These are phyloP conservation scores for Gossypium australe DNA, from an alignment of 345 rosid species.

Conservation along the genomic window DNA sequence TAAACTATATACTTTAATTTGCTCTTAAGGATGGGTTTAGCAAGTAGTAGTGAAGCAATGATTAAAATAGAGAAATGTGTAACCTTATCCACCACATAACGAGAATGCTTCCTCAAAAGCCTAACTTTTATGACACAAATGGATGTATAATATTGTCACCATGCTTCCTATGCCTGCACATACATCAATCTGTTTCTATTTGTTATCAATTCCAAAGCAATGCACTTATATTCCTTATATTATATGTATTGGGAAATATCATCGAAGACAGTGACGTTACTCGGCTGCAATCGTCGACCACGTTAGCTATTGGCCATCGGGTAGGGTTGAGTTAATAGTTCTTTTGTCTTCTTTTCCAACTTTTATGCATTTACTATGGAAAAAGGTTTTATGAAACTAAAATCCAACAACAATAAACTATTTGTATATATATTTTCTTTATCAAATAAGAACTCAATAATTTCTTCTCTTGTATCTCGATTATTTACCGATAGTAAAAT, in stretches of 20 bases:
- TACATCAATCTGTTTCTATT: neutral
- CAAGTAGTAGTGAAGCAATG: neutral
- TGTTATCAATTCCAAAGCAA: neutral
- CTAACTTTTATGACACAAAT: neutral
- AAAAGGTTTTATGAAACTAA: too few relatives aligned
- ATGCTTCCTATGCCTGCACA: neutral
- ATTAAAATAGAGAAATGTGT: neutral
- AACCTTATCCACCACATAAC: neutral
- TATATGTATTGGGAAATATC: too few relatives aligned
- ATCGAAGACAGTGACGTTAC: neutral
- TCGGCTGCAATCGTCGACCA: neutral
- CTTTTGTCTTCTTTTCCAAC: neutral
- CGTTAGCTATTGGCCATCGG: neutral
- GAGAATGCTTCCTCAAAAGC: neutral
- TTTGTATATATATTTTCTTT: too few relatives aligned
- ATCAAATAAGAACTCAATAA: too few relatives aligned
- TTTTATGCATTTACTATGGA: neutral
- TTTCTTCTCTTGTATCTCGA: too few relatives aligned
- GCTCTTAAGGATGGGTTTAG: neutral
- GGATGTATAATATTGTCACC: too few relatives aligned
- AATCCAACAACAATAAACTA: neutral
- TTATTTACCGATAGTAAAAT: too few relatives aligned
- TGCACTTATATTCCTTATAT: too few relatives aligned
- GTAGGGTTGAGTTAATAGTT: neutral
- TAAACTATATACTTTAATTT: too few relatives aligned